Percentiles rank a stretch among this genome's conserved stretches.
Conservation (phyloP, 176 grass and related monocot species). For the Elymus sibiricus region DNA sequence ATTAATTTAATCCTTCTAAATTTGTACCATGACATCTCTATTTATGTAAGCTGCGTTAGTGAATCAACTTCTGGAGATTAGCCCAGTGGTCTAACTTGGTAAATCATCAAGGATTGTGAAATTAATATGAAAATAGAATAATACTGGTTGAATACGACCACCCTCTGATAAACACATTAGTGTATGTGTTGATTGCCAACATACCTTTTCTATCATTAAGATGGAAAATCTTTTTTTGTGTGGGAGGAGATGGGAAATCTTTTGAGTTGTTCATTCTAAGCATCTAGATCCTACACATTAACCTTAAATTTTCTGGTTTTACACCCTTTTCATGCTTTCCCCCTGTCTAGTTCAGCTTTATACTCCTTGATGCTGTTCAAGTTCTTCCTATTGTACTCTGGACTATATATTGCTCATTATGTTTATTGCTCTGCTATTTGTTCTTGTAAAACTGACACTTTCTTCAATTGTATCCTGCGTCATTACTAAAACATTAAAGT, state of each 20-base stretch:
- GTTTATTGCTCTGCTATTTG: not conserved
- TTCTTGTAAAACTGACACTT: not conserved
- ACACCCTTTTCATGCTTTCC: not conserved
- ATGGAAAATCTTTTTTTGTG: not conserved
- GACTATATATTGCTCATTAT: slow-evolving; percentile 10
- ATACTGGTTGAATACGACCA: slow-evolving; percentile 3
- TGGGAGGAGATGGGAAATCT: not conserved
- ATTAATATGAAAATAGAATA: not conserved
- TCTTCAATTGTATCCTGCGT: not conserved
- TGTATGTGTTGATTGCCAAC: not conserved
- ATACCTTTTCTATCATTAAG: not conserved
- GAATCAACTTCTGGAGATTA: not conserved
- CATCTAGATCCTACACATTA: not conserved
- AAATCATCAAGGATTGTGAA: not conserved
- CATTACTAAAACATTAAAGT: slow-evolving; percentile 12
- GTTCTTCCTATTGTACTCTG: not conserved
- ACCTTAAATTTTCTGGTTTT: not conserved
- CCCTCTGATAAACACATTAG: not conserved
- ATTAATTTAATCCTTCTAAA: slow-evolving; percentile 9
- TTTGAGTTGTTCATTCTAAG: slow-evolving; percentile 5
- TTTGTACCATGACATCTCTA: not conserved
- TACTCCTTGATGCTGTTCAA: not conserved
- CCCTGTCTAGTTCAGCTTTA: slow-evolving; percentile 1
- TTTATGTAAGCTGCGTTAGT: not conserved
- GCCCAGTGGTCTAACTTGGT: not conserved